A percentile compares a stretch with the other conserved stretches of the same genome.
Conservation (phyloP, 1,284 basidiomycete species). For the Fistulina hepatica region DNA sequence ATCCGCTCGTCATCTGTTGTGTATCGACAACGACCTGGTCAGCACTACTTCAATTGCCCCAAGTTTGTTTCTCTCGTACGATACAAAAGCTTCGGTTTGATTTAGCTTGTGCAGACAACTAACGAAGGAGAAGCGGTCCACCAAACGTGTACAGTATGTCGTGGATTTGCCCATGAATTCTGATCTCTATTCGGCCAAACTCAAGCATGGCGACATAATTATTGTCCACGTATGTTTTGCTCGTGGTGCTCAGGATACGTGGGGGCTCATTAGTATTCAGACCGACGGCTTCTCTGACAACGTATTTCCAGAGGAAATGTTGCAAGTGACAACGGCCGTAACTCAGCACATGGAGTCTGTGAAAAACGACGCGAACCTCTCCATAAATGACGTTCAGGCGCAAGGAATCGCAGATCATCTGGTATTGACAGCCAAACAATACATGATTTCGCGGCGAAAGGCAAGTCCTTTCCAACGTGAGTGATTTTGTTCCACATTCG, state of each 20-base stretch:
- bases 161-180: constrained; percentile 41
- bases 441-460: constrained; percentile 40
- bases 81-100: constrained; percentile 6
- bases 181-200: constrained; percentile 36
- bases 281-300: constrained; percentile 70
- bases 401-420: constrained; percentile 47
- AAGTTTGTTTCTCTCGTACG: constrained; percentile 23
- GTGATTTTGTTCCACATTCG: constrained; percentile 12
- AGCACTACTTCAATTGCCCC: constrained; percentile 60
- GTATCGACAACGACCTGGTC: constrained; percentile 42
- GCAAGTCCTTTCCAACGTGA: constrained; percentile 45
- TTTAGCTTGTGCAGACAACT: constrained; percentile 32
- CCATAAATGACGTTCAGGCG: constrained; percentile 34
- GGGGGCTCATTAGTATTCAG: constrained; percentile 20
- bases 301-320: constrained; percentile 49
- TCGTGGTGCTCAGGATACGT: not conserved
- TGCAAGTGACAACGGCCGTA: too few species aligned
- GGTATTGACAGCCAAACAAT: constrained; percentile 43
- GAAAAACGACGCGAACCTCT: constrained; percentile 29
- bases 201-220: constrained; percentile 48
- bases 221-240: constrained; percentile 37
- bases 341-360: constrained; percentile 15
- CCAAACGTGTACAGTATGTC: constrained; percentile 23
- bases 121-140: constrained; percentile 27
- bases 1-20: constrained; percentile 43